A percentile compares a stretch with the other conserved stretches of the same genome.
Evolutionary conservation across 2,329 filamentous ascomycete genomes (phyloP).

Genomic region (Exophiala aquamarina): DNA sequence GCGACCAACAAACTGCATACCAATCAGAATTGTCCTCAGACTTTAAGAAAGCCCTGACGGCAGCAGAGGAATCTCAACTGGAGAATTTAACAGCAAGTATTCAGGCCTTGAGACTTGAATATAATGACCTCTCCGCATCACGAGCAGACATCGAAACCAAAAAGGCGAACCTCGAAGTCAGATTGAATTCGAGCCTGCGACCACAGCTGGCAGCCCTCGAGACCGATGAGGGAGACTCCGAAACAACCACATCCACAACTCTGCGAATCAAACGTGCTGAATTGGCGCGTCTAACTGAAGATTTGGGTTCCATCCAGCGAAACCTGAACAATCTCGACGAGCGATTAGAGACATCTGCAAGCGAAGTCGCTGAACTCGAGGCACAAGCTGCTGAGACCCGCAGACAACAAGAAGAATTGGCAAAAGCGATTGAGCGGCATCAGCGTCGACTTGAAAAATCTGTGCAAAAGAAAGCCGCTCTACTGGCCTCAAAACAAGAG

Average conservation of each 20-base stretch:
- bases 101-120: slow-evolving; percentile 73
- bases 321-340: slow-evolving; percentile 74
- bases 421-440: slow-evolving; percentile 75
- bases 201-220: slow-evolving; percentile 85
- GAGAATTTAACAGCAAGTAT: slow-evolving; percentile 68
- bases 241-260: slow-evolving; percentile 53
- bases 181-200: slow-evolving; percentile 84
- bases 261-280: slow-evolving; percentile 79
- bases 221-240: slow-evolving; percentile 68
- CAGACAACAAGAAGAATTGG: slow-evolving; percentile 71
- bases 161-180: slow-evolving; percentile 81
- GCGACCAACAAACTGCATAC: slow-evolving; percentile 72
- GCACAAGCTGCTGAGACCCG: slow-evolving; percentile 63
- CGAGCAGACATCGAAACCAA: slow-evolving; percentile 75
- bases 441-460: slow-evolving; percentile 91
- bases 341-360: slow-evolving; percentile 62
- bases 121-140: slow-evolving; percentile 70
- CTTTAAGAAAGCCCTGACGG: slow-evolving; percentile 86
- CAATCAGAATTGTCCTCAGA: slow-evolving; percentile 79
- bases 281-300: slow-evolving; percentile 72
- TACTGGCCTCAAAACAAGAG: slow-evolving; percentile 75
- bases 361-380: slow-evolving; percentile 59
- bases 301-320: slow-evolving; percentile 64
- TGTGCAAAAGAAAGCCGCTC: slow-evolving; percentile 79
- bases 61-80: slow-evolving; percentile 78